Evolutionary conservation across 2,329 filamentous ascomycete species (phyloP), one percentile per base, ranked within the genome.

Genomic region (Hortaea sp.): DNA sequence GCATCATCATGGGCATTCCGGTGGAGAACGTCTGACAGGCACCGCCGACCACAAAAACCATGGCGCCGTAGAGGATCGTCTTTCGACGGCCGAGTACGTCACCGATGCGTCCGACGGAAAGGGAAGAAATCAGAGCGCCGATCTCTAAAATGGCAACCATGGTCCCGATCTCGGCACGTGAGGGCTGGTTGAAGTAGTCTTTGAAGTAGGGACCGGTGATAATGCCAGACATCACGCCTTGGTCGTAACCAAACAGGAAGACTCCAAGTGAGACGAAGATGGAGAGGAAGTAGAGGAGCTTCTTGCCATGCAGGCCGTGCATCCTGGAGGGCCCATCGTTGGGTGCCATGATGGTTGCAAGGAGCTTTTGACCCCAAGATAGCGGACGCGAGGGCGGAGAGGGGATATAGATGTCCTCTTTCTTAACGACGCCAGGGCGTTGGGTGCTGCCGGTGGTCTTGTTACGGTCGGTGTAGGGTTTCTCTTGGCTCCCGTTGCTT

Each of bases 101-200:
- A 55, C 92, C 92, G 47, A 97, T 79, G 51, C 84, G 82, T 42
- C 92, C 92, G 32, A 97, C 88, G 29, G 83, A 66, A 7, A 98
- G 69, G 1, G 90, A 97, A 13, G 90, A 85, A 58, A 94, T 84
- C 52, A 98, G 85, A 34, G 92, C 92, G 49, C 92, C 92, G 44
- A 97, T 74, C 69, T 95, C 90, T 49, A 98, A 77, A 58, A 98
- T 97, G 55, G 92, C 90, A 48, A 98, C 92, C 84, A 97, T 97
- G 29, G 89, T 97, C 49, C 90, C 92, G 49, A 98, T 82, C 64
- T 95, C 81, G 41, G 88, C 87, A 57, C 79, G 79, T 27, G 86
- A 84, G 13, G 92, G 92, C 58, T 97, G 81, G 59, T 89, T 75
- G 69, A 98, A 97, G 66, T 95, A 95, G 63, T 89, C 81, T 65